Evolutionary conservation across 2,329 filamentous ascomycete species (phyloP).

Genomic region (Epichloe festucae): DNA sequence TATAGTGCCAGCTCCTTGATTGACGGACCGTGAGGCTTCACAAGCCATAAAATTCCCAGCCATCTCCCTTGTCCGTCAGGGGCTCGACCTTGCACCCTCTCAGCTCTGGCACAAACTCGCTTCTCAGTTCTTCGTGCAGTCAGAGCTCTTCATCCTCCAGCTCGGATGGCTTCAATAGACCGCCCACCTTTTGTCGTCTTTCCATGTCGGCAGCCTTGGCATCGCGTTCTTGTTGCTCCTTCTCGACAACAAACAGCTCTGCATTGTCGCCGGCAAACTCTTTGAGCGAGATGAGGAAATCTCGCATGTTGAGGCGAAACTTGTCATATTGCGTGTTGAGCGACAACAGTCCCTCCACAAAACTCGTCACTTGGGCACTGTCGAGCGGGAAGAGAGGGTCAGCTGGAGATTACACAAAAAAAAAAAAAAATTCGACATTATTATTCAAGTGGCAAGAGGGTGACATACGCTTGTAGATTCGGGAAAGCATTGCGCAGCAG

Average conservation of each 20-base stretch:
- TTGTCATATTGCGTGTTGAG: constrained; percentile 81
- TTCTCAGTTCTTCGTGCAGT: constrained; percentile 59
- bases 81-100: constrained; percentile 11
- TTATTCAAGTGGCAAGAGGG: background rate
- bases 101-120: constrained; percentile 39
- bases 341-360: constrained; percentile 81
- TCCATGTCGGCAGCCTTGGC: constrained; percentile 82
- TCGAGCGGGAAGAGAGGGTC: constrained; percentile 12
- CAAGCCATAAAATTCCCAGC: constrained; percentile 54
- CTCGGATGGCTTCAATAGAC: constrained; percentile 93
- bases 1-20: background rate
- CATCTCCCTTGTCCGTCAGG: constrained; percentile 29
- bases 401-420: constrained; percentile 14
- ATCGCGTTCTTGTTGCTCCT: constrained; percentile 79
- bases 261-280: constrained; percentile 94
- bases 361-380: constrained; percentile 75
- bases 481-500: constrained; percentile 83
- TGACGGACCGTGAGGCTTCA: constrained; percentile 15
- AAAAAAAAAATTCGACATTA: background rate
- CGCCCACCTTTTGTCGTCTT: constrained; percentile 86
- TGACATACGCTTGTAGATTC: constrained; percentile 73
- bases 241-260: constrained; percentile 85
- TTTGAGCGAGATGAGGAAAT: constrained; percentile 94
- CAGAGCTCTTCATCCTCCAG: constrained; percentile 84
- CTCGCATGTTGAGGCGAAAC: constrained; percentile 90